Conservation (phyloP, 139 green algal genomes). For the Dunaliella primolecta region DNA sequence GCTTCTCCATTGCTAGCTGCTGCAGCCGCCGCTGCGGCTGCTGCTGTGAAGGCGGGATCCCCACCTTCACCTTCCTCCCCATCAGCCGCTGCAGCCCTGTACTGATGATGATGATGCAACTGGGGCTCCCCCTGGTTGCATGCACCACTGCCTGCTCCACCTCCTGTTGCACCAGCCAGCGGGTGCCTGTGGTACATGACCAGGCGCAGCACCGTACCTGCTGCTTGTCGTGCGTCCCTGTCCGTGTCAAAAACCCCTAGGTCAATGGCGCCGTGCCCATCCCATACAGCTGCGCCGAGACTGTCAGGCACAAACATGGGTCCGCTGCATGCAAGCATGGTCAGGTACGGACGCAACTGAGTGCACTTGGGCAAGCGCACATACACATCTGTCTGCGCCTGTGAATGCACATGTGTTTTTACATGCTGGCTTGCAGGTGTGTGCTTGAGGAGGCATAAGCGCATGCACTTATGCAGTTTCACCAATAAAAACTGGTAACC, state of each 20-base stretch:
- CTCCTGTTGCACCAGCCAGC: neutral
- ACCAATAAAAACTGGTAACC: too few species aligned
- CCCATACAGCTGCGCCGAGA: slow-evolving; percentile 7
- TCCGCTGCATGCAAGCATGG: neutral
- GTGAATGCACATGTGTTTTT: neutral
- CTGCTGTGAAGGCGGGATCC: neutral
- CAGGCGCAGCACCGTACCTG: slow-evolving; percentile 9
- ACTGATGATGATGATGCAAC: neutral
- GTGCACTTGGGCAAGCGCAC: neutral
- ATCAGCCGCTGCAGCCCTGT: neutral
- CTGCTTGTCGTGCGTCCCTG: slow-evolving; percentile 16
- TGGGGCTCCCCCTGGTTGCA: neutral
- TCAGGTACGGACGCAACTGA: neutral
- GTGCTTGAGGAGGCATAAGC: neutral
- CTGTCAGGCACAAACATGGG: neutral
- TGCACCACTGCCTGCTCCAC: neutral
- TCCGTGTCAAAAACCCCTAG: slow-evolving; percentile 17
- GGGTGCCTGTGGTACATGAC: slow-evolving; percentile 10
- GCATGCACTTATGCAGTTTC: neutral
- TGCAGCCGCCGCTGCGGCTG: neutral
- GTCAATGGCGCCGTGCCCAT: slow-evolving; percentile 8
- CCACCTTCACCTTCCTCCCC: neutral
- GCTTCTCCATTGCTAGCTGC: neutral
- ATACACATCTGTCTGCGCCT: neutral
- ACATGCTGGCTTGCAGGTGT: neutral